Conservation (phyloP, 208 protist genomes). For the Herpetomonas tarakana region DNA sequence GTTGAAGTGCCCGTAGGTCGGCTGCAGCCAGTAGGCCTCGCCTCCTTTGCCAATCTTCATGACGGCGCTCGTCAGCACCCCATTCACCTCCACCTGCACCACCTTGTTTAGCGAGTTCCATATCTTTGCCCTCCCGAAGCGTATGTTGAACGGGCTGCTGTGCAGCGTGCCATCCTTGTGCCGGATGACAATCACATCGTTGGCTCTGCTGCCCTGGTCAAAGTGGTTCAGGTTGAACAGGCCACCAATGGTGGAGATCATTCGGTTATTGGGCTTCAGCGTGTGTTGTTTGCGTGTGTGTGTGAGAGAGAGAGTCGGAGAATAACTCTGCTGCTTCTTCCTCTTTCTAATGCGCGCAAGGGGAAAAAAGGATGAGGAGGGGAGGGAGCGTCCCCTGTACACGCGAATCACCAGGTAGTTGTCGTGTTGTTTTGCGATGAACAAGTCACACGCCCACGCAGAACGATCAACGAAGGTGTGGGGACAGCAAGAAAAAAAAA, state of each 20-base stretch:
- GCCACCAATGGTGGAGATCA: constrained; percentile 75
- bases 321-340: too few relatives aligned
- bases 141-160: constrained; percentile 96
- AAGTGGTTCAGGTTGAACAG: constrained; percentile 81
- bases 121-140: constrained; percentile 95
- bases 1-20: constrained; percentile 30
- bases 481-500: too few relatives aligned
- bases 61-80: constrained; percentile 64
- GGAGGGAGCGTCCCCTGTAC: too few relatives aligned
- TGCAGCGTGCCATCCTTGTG: constrained; percentile 93
- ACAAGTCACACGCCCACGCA: too few relatives aligned
- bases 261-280: too few relatives aligned
- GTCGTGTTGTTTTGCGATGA: too few relatives aligned
- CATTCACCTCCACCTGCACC: constrained; percentile 95
- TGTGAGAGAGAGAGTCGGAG: too few relatives aligned
- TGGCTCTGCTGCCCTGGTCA: constrained; percentile 90
- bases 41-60: constrained; percentile 96
- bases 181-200: constrained; percentile 96
- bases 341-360: too few relatives aligned
- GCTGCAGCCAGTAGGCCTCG: constrained; percentile 93
- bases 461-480: too few relatives aligned
- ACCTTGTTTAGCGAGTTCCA: constrained; percentile 88
- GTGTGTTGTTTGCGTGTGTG: too few relatives aligned
- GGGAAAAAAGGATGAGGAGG: too few relatives aligned
- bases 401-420: too few relatives aligned